Percentiles rank a stretch among this genome's conserved stretches.
phyloP scores from a whole-genome alignment of 78 protist genomes.

The Dictyostelium citrinum region DNA sequence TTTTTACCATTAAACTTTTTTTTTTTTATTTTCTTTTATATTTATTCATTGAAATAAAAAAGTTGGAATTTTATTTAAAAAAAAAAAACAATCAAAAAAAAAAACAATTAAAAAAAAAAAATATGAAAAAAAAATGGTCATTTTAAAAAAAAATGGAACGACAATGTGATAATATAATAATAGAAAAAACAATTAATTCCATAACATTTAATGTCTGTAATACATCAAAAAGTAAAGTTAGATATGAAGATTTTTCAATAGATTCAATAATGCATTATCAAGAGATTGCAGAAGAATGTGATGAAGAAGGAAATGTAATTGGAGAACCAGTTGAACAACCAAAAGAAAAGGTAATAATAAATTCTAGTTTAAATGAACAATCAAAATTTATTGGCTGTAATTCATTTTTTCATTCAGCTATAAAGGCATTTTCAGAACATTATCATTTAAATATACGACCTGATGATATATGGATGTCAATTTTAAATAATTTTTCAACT shows the following conservation, averaged over 20 bases:
- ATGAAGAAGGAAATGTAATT: not conserved
- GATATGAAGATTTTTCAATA: not conserved
- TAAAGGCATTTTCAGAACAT: constrained; percentile 31
- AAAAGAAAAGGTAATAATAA: not conserved
- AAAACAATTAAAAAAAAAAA: not conserved
- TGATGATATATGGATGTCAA: constrained; percentile 51
- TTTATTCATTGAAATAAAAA: too few species aligned
- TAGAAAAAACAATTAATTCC: not conserved
- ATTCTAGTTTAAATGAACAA: not conserved
- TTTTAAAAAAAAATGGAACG: not conserved
- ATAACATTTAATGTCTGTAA: not conserved
- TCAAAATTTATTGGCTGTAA: not conserved
- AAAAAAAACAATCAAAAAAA: not conserved
- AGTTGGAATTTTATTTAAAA: too few species aligned
- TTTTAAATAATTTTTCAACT: constrained; percentile 28
- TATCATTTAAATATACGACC: constrained; percentile 27
- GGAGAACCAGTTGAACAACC: not conserved
- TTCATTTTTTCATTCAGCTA: constrained; percentile 12
- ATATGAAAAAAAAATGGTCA: not conserved
- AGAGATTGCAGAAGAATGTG: not conserved
- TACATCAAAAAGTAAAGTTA: not conserved
- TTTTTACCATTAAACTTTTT: too few species aligned
- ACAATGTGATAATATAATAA: not conserved
- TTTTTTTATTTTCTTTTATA: too few species aligned
- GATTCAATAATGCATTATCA: not conserved